phyloP scores from a whole-genome alignment of 106 monocot species.

The Gastrodia elata region DNA sequence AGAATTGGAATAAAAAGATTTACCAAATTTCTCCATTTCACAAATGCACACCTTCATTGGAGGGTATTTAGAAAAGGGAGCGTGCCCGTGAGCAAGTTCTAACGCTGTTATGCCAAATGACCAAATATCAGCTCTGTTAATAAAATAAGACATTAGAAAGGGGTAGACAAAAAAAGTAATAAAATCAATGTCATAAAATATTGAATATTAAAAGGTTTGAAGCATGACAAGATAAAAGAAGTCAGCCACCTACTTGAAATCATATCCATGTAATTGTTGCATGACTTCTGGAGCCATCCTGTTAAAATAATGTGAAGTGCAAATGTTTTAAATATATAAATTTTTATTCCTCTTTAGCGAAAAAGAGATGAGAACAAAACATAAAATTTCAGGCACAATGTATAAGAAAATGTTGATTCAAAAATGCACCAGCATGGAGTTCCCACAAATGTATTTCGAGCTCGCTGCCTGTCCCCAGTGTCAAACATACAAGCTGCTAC shows the following conservation, averaged over 20 bases:
- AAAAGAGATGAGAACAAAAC: background rate
- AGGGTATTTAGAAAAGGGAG: constrained; percentile 92
- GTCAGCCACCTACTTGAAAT: constrained; percentile 73
- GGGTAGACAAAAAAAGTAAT: background rate
- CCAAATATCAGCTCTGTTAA: constrained; percentile 92
- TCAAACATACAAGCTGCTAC: constrained; percentile 98
- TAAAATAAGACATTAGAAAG: constrained; percentile 5
- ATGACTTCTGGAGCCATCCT: constrained; percentile 99
- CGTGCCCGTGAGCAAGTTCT: constrained; percentile 97
- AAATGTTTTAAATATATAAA: background rate
- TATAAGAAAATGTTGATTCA: background rate
- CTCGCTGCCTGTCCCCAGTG: constrained; percentile 78
- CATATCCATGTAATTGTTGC: constrained; percentile 94
- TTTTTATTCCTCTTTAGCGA: background rate
- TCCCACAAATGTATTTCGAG: constrained; percentile 92
- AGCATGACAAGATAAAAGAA: background rate
- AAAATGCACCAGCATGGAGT: constrained; percentile 87
- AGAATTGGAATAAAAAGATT: background rate
- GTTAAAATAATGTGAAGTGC: constrained; percentile 10
- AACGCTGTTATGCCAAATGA: constrained; percentile 92
- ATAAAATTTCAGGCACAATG: background rate
- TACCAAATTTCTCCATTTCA: background rate
- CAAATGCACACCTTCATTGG: constrained; percentile 75
- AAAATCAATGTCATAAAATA: background rate
- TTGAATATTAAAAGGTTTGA: background rate